Evolutionary conservation across 176 grass and related monocot species (phyloP), one percentile per base, ranked within the genome.

Genomic region (Bolboschoenus planiculmis): DNA sequence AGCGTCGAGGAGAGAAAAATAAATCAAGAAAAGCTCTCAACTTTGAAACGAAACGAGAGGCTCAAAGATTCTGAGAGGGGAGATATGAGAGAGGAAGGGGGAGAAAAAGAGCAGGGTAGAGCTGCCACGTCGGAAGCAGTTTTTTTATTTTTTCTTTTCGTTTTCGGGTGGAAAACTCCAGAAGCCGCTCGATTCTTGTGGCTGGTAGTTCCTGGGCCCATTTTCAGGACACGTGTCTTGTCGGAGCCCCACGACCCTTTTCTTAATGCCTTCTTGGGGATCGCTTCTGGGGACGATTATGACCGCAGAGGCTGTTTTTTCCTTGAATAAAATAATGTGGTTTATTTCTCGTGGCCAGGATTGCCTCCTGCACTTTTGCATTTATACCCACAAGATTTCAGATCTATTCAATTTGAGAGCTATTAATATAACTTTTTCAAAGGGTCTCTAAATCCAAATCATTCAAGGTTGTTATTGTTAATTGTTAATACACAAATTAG

Each of bases 171-270:
- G 83, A 77, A 58, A 59, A 18, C 37, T 84, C 83, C 21, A 61
- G 83, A 84, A 77, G 30, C 30, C 18, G 50, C 33, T 84, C n/a
- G 21, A 59, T 50, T 16, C 46, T 72, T 84, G 83, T 84, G 83
- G 83, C 67, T 61, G 37, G 42, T 56, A 37, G 10, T 76, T 20
- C 36, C 2, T 50, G 72, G 72, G 1, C 72, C 53, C 83, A 50
- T 18, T 14, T 43, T 6, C 6, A 4, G 2, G 82, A 56, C 83
- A 77, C 83, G 31, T 76, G 34, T 76, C 70, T 29, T 34, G 70
- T 40, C n/a, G 48, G 20, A 54, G 3, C 31, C 30, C 48, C 61
- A 23, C 31, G 39, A 40, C 65, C 36, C 9, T 70, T 74, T 74
- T 71, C 33, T 74, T 74, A 27, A 46, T 46, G 15, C 31, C 31